Base-by-base conservation (phyloP, 192 early-diverging fungal genomes). In the Funneliformis mosseae region DNA sequence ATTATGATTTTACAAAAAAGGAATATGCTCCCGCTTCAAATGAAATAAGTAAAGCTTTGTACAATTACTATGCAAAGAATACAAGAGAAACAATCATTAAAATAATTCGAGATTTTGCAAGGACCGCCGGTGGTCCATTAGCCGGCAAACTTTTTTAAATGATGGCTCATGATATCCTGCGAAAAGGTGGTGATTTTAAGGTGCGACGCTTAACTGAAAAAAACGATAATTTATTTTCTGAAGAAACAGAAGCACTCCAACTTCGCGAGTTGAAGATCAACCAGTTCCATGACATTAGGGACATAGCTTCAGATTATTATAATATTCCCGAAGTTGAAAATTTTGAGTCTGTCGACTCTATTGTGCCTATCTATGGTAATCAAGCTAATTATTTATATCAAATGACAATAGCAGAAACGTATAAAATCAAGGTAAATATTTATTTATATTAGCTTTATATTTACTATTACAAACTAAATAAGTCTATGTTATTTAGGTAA, bases 1-100 rank as follows among this genome's bases (percentile, higher is more conserved):
- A 75, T 38, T 9, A 43, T 73, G 50, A 75, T 60, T 75, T 75
- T 39, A 75, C 55, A 75, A 5, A 75, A 41, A 60, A 61, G 38
- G 38, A 21, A 42, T 60, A 42, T 75, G 74, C 23, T 61, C 12
- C 55, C 23, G 18, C 38, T 10, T 72, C 21, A 27, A 21, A 0
- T 25, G 41, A 48, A 46, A 21, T 28, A 46, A 25, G 21, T 72
- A 43, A 72, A 43, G 70, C 43, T 72, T 72, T 72, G 18, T 72
- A 27, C 10, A 27, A 6, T 9, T 1, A 72, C 39, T 43, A 43
- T 69, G 8, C 48, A 73, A 50, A 18, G n/a, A 1, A 12, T 23
- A 33, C 27, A 73, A 46, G 50, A 73, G 71, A 73, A 0, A 28
- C 5, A 38, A 55, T 73, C 50, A 43, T 73, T 33, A 55, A 73